phyloP scores from a whole-genome alignment of 495 filamentous ascomycete genomes.

The Evernia prunastri region DNA sequence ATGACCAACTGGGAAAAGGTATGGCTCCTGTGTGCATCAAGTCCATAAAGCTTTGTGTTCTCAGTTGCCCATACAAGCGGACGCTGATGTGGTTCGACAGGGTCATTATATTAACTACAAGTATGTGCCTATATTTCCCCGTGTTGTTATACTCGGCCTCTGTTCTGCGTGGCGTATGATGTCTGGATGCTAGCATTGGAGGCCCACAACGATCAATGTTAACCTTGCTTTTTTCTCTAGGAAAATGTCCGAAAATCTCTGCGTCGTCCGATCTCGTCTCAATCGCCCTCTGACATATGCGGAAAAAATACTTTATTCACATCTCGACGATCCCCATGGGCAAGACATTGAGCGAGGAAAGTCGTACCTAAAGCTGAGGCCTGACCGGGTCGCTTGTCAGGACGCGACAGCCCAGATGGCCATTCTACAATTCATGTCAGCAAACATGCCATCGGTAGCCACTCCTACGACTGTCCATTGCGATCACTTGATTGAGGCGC shows the following conservation, averaged over 20 bases:
- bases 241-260: constrained; percentile 98
- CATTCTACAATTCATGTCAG: constrained; percentile 99
- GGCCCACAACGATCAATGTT: constrained; percentile 23
- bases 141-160: not conserved
- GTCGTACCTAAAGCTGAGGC: constrained; percentile 92
- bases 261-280: constrained; percentile 77
- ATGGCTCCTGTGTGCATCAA: constrained; percentile 25
- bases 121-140: constrained; percentile 35
- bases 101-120: constrained; percentile 78
- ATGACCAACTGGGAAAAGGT: constrained; percentile 73
- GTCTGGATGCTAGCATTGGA: not conserved
- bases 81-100: constrained; percentile 28
- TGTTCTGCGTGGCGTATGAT: not conserved
- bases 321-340: constrained; percentile 92
- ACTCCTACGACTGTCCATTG: constrained; percentile 98
- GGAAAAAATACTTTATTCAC: constrained; percentile 98
- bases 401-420: constrained; percentile 99
- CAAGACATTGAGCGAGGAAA: constrained; percentile 93
- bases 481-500: constrained; percentile 98
- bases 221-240: constrained; percentile 47
- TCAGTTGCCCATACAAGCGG: not conserved
- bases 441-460: constrained; percentile 87
- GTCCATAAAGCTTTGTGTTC: not conserved
- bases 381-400: constrained; percentile 98
- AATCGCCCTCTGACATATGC: constrained; percentile 91